Evolutionary conservation across 306 rosid genomes (phyloP), one percentile per base, ranked within the genome.

Genomic region (Astragalus glycyphyllos): DNA sequence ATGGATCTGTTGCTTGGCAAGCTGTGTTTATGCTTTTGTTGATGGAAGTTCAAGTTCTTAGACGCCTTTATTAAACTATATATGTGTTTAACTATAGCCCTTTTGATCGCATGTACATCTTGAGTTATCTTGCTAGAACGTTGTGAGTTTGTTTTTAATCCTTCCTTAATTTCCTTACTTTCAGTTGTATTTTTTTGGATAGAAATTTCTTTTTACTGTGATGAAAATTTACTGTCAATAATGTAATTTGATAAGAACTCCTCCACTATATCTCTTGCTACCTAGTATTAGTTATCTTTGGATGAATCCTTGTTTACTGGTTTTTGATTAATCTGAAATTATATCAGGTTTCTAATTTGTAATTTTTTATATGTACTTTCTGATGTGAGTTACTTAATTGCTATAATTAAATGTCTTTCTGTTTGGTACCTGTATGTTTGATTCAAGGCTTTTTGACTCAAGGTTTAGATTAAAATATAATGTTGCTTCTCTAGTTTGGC

Each of bases 121-220:
- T 90, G 35, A 96, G 97, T 32, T 90, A 93, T 83, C 84, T 93
- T 12, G 71, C 94, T 17, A 97, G 98, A 74, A 54, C 84, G 54
- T 88, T 84, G 98, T 93, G 80, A 90, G 97, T 80, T 79, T 77
- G 37, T 72, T 72, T 41, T 38, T 60, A 53, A 14, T 38, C 71
- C 41, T 53, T 71, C 23, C 47, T 69, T 7, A 14, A 7, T 40
- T 6, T 68, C 8, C 47, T 56, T 71, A 63, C 75, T 75, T 77
- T 58, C 59, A 10, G 5, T 66, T 40, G 9, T 17, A 37, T n/a
- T n/a, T 29, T 23, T n/a, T 10, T 49, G 11, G 5, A 5, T 34
- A 32, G 5, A 29, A 47, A 47, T 5, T 17, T 72, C 20, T 15
- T 61, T 56, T 65, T 26, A 60, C 12, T 60, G 20, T 17, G 54